Base-by-base conservation (phyloP, 768 basidiomycete genomes). In the Paxillus involutus region DNA sequence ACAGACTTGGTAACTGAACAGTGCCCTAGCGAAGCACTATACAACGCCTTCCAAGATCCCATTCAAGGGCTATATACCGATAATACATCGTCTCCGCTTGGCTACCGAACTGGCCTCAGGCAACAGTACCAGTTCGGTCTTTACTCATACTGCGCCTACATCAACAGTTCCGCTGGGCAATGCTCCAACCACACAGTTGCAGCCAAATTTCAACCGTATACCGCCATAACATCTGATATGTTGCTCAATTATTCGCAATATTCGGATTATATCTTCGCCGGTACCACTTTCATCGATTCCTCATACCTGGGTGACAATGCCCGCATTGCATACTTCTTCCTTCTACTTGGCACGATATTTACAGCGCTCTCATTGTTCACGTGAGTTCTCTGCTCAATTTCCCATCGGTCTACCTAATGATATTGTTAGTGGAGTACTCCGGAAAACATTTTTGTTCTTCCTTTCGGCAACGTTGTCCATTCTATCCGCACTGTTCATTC, bases 101-200 rank as follows among this genome's bases (percentile, higher is more conserved):
- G 76, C 45, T 64, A 71, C 45, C 63, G 74, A 44, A 72, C 75
- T 13, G 91, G 91, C 17, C 71, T 92, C 52, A 82, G 90, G 61
- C 80, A 85, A 66, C 70, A 77, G 55, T 93, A 93, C 72, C 74
- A 83, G 55, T 92, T 87, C 58, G 91, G 91, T n/a, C 74, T 93
- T 24, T 93, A 92, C 72, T 82, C 84, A 17, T 82, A 88, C 66
- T 93, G 91, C 61, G 90, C 79, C 61, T 91, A 85, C 61, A 73
- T 86, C 59, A 80, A 83, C 58, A 69, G 72, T 40, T 77, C 77
- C 19, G 75, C 73, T 30, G 90, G 89, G 26, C 78, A 71, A 46
- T 92, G 90, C 67, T 79, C 84, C 30, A 85, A 84, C 62, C 72
- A 77, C 40, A 80, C 84, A 32, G 68, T 79, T 30, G 88, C 81